phyloP scores from a whole-genome alignment of 2,329 filamentous ascomycete species.

The Clonostachys chloroleuca region DNA sequence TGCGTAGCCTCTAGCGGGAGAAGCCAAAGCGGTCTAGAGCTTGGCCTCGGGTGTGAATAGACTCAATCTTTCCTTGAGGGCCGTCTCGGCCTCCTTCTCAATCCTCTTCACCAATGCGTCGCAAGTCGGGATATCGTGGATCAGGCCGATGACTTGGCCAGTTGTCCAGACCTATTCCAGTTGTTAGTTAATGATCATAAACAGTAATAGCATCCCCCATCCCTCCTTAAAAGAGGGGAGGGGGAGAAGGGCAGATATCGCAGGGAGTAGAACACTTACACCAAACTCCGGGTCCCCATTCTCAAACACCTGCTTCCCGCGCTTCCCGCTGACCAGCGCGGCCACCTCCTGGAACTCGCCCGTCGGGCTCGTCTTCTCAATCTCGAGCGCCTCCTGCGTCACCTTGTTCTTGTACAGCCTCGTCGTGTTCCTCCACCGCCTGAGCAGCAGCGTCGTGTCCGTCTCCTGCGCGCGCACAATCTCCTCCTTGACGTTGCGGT shows the following conservation, averaged over 20 bases:
- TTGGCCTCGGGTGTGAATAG: conserved; percentile 55
- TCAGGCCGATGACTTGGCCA: conserved; percentile 88
- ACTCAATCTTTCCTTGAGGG: conserved; percentile 54
- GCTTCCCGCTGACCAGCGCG: conserved; percentile 82
- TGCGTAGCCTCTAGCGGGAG: background rate
- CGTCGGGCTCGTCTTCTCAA: conserved; percentile 77
- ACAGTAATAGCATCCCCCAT: conserved; percentile 6
- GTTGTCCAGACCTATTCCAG: conserved; percentile 81
- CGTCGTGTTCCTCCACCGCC: conserved; percentile 90
- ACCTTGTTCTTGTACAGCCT: conserved; percentile 90
- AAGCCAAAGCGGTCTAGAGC: conserved; percentile 32
- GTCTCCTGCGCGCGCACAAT: conserved; percentile 88
- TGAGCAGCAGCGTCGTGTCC: conserved; percentile 82
- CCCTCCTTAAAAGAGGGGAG: background rate
- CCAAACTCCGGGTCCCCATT: conserved; percentile 90
- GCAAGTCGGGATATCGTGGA: conserved; percentile 79
- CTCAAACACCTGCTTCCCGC: conserved; percentile 85
- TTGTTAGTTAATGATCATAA: conserved; percentile 5
- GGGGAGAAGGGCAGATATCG: background rate
- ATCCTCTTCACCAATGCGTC: conserved; percentile 65
- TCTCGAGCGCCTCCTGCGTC: conserved; percentile 70
- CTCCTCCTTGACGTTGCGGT: conserved; percentile 87
- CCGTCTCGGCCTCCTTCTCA: conserved; percentile 69
- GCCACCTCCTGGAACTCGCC: conserved; percentile 90
- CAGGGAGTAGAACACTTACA: conserved; percentile 46